Base-by-base conservation (phyloP, 352 stramenopile species). In the Globisporangium alternatum region DNA sequence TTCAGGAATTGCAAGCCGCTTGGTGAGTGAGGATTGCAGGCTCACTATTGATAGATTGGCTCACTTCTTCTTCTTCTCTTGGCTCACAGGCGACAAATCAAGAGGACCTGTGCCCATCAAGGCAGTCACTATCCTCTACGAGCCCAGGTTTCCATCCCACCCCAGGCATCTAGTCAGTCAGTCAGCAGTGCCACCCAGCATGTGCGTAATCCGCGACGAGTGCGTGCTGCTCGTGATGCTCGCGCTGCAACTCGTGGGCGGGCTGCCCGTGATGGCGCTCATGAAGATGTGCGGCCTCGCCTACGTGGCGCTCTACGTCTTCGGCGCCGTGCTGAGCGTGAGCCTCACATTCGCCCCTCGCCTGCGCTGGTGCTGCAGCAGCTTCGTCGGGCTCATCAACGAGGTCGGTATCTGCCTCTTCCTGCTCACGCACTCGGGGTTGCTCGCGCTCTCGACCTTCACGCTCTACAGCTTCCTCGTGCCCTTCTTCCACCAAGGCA, bases 161-260 rank as follows among this genome's bases (percentile, higher is more conserved):
- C 17, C 17, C 19, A 28, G 10, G 12, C 30, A 5, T 21, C 10
- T 5, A 15, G 19, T 28, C 8, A 52, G 45, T 0, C 47, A 28
- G 25, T 28, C 25, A 28, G 25, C 28, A 25, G 25, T 35, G 15
- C 21, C 10, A 48, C 13, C 17, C 52, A 48, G 2, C 17, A 81
- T 83, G 76, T 83, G 76, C 45, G 70, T 76, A 41, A 63, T 83
- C 44, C 70, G 72, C 25, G 76, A 83, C 56, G 73, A 83, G 47
- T 83, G 71, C 65, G 72, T 79, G 68, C 68, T 81, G 31, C 64
- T 83, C 44, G 62, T 44, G 31, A 72, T 83, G 73, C 69, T 83
- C 30, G 44, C 71, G 33, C 51, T 79, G 17, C 72, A 83, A 56
- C 68, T 76, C 39, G 59, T 79, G 21, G 68, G 67, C 28, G 75